These are phyloP conservation scores for Anthostomella pinea DNA, from an alignment of 2,329 filamentous ascomycete species.

Conservation along the genomic window DNA sequence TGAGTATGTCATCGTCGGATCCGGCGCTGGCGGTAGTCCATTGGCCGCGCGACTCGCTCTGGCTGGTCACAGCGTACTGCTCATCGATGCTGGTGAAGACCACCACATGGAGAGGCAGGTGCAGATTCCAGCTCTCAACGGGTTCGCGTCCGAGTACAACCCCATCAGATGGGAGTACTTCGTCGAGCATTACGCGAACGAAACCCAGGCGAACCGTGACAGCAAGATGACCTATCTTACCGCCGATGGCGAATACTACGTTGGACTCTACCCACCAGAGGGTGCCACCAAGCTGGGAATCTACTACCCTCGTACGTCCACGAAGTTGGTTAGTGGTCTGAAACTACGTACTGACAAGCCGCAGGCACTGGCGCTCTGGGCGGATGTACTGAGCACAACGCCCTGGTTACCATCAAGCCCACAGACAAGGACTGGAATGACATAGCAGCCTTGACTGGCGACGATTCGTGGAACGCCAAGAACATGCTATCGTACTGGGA, in stretches of 20 bases:
- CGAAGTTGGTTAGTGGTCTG: too few species aligned
- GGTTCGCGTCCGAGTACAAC: slow-evolving; percentile 51
- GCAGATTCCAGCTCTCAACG: slow-evolving; percentile 51
- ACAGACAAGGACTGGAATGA: slow-evolving; percentile 40
- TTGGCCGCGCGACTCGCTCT: slow-evolving; percentile 57
- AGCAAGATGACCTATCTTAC: slow-evolving; percentile 57
- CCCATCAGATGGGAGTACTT: slow-evolving; percentile 60
- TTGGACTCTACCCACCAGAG: slow-evolving; percentile 49
- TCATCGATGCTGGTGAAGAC: slow-evolving; percentile 59
- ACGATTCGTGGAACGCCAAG: slow-evolving; percentile 17
- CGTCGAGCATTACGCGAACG: slow-evolving; percentile 56
- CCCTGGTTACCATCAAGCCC: slow-evolving; percentile 35
- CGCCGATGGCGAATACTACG: slow-evolving; percentile 48
- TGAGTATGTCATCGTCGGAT: slow-evolving; percentile 61
- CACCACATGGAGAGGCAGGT: slow-evolving; percentile 47
- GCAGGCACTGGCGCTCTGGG: slow-evolving; percentile 37
- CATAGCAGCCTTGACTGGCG: slow-evolving; percentile 35
- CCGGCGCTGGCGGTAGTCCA: slow-evolving; percentile 56
- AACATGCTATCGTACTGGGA: slow-evolving; percentile 22
- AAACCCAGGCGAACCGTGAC: slow-evolving; percentile 51
- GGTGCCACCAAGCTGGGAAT: slow-evolving; percentile 50
- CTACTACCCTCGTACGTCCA: slow-evolving; percentile 50
- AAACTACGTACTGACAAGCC: background rate
- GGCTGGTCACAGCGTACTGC: slow-evolving; percentile 53
- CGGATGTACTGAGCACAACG: slow-evolving; percentile 24